Base-by-base conservation (phyloP, 2,329 filamentous ascomycete genomes). In the Madurella fahalii region DNA sequence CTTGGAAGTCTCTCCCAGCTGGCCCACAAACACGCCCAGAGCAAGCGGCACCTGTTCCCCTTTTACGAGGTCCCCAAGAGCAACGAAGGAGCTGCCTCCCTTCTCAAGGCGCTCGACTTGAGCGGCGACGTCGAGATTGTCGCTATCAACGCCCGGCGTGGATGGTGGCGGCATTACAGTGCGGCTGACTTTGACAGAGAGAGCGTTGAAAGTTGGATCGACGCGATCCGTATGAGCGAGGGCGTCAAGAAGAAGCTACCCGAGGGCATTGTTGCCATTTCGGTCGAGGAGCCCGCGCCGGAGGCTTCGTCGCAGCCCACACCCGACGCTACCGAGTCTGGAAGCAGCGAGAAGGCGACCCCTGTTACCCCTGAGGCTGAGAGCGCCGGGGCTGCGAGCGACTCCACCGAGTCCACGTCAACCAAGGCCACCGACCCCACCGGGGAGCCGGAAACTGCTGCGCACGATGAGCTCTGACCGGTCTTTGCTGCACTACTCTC, bases 151-250 rank as follows among this genome's bases (percentile, higher is more conserved):
- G 87, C 83, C 32, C 90, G 92, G 65, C 84, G 91, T 51, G 80
- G 82, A 41, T 99, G 94, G 94, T 95, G 86, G 82, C 86, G 87
- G 64, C 82, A 80, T 54, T 94, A 89, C 69, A 74, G 82, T 46
- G 83, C 80, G 7, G 65, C 44, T 2, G 74, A 80, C 42, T 84
- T 84, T 43, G 82, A 80, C 52, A 67, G 77, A 20, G 76, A 80
- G 51, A 81, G 79, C 25, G 75, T 99, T 31, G 90, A 96, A 73
- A 75, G 76, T 58, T 99, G 93, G 90, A 83, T 99, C 56, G 94
- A 99, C 66, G 80, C 83, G n/a, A 90, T 97, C 58, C 85, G 90
- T 39, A 80, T 99, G 77, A 90, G 92, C 50, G 93, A 97, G 67
- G 88, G 90, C 2, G 74, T 80, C 56, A 96, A 93, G 78, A 79